Conservation (phyloP, 2,329 filamentous ascomycete species). For the Aspergillus sergii region DNA sequence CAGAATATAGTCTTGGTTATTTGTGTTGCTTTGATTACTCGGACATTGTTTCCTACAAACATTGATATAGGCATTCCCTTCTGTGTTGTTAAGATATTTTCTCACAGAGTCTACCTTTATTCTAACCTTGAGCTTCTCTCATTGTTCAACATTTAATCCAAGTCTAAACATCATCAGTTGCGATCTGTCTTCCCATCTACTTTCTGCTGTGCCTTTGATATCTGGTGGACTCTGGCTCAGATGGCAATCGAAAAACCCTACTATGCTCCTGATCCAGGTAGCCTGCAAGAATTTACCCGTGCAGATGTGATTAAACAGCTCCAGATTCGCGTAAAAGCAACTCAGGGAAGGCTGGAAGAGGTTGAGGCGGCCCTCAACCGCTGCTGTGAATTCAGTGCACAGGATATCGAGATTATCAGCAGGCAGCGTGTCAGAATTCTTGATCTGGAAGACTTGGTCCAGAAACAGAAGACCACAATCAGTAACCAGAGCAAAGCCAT, state of each 20-base stretch:
- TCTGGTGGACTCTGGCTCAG: neutral
- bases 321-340: neutral
- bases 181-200: too few species aligned
- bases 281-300: neutral
- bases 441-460: slow-evolving; percentile 21
- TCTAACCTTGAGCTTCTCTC: neutral
- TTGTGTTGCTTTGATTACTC: neutral
- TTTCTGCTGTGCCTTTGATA: too few species aligned
- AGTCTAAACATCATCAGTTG: too few species aligned
- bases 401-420: neutral
- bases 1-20: neutral
- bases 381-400: neutral
- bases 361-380: neutral
- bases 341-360: neutral
- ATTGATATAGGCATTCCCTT: neutral
- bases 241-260: neutral
- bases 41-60: neutral
- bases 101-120: neutral
- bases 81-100: neutral
- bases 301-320: neutral
- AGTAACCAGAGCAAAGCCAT: slow-evolving; percentile 31
- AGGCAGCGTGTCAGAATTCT: slow-evolving; percentile 12
- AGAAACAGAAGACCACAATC: slow-evolving; percentile 28
- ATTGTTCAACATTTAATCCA: neutral
- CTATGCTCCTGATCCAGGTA: neutral